Base-by-base conservation (phyloP, 768 basidiomycete genomes). In the Crassisporium funariophilum region DNA sequence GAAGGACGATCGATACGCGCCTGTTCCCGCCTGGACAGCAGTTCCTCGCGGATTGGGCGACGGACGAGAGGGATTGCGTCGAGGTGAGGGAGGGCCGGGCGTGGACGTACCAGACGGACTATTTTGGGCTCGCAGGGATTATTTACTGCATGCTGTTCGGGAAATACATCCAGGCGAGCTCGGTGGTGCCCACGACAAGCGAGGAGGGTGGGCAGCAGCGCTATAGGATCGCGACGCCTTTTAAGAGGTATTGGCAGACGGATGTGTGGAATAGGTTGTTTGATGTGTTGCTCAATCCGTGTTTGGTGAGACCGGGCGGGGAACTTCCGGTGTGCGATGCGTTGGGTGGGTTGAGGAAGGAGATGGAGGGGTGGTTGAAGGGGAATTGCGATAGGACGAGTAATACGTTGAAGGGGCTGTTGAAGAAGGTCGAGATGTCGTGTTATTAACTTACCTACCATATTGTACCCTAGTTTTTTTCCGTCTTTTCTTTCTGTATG, bases 21-120 rank as follows among this genome's bases (percentile, higher is more conserved):
- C 73, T 90, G 25, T 98, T 92, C 72, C 89, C 92, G 0, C 66
- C 73, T 1, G 80, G 75, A 1, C 95, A 98, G 67, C 75, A 75
- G 41, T 99, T 90, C 69, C 68, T 87, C 41, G 85, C 88, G 2
- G 91, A 95, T 54, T 95, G 95, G 93, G 74, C 83, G 13, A 79
- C 86, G 5, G 95, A 98, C 65, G 87, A 85, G 47, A 79, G 88
- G 27, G 97, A 99, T 65, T 99, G 97, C 69, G 75, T 86, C 47
- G 95, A 98, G 73, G 84, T 95, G 58, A 82, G 89, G 39, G 84
- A 92, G 63, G 77, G 81, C 19, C 73, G 76, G 39, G 81, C 91
- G 3, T 99, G 95, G 97, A 94, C 88, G 47, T 97, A 83, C 70
- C 90, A 99, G 68, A 83, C 92, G 3, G 97, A 99, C 65, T 99